Percentiles rank a stretch among this genome's conserved stretches.
These are phyloP conservation scores for Prunus fruticosa DNA, from an alignment of 306 rosid species.

Conservation along the genomic window DNA sequence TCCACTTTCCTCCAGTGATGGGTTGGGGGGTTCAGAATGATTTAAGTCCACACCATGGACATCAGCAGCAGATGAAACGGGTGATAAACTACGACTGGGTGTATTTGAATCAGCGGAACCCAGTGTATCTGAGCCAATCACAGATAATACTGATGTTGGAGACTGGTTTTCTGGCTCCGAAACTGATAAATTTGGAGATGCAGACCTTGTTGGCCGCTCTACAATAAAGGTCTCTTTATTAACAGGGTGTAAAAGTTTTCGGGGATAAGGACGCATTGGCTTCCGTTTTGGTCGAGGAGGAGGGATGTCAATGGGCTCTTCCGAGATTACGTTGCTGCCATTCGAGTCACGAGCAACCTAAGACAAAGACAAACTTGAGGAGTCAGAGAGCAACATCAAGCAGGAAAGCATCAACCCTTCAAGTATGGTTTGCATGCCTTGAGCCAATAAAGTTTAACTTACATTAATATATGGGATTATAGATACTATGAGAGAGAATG, in stretches of 20 bases:
- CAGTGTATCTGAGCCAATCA: slow-evolving; percentile 41
- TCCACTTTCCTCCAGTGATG: slow-evolving; percentile 32
- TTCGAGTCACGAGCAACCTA: slow-evolving; percentile 53
- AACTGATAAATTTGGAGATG: slow-evolving; percentile 44
- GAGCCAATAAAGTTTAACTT: slow-evolving; percentile 18
- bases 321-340: slow-evolving; percentile 30
- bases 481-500: slow-evolving; percentile 31
- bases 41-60: slow-evolving; percentile 20
- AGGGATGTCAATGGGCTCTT: slow-evolving; percentile 69
- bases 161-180: slow-evolving; percentile 62
- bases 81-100: slow-evolving; percentile 49
- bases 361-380: slow-evolving; percentile 6
- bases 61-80: slow-evolving; percentile 48
- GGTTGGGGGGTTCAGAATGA: slow-evolving; percentile 35
- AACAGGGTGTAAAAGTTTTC: slow-evolving; percentile 46
- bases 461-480: slow-evolving; percentile 18
- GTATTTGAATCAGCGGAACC: slow-evolving; percentile 52
- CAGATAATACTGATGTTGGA: slow-evolving; percentile 63
- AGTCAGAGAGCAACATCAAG: slow-evolving; percentile 19
- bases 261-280: slow-evolving; percentile 89
- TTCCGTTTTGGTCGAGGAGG: slow-evolving; percentile 87
- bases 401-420: slow-evolving; percentile 16
- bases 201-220: slow-evolving; percentile 42
- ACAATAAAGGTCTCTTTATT: slow-evolving; percentile 26
- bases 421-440: slow-evolving; percentile 25